Evolutionary conservation across 2,329 filamentous ascomycete genomes (phyloP).

Genomic region (Macrophomina pseudophaseolina): DNA sequence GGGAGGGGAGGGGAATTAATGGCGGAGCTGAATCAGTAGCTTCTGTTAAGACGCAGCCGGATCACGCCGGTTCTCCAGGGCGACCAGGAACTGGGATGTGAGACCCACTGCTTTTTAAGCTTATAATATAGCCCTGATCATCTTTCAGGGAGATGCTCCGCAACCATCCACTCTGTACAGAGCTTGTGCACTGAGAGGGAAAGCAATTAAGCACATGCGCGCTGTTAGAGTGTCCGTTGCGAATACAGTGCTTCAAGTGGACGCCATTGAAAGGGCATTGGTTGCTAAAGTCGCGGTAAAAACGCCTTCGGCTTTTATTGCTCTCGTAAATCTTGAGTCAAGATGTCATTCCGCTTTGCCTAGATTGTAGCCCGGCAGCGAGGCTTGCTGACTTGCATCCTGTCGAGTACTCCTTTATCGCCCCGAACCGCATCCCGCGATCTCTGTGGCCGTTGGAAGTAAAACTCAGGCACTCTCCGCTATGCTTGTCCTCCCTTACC

Average conservation of each 20-base stretch:
- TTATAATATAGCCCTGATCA: slow-evolving; percentile 13
- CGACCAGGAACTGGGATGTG: neutral
- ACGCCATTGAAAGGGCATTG: neutral
- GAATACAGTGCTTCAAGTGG: neutral
- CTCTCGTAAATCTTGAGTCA: slow-evolving; percentile 14
- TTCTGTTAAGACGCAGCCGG: slow-evolving; percentile 6
- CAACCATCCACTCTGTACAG: neutral
- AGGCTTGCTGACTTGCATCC: slow-evolving; percentile 8
- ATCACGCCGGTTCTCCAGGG: slow-evolving; percentile 1
- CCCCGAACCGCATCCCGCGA: slow-evolving; percentile 8
- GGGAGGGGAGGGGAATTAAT: neutral
- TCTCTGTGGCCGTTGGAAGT: neutral
- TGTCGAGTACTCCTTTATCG: neutral
- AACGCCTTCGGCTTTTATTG: neutral
- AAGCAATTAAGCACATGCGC: neutral
- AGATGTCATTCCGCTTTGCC: neutral
- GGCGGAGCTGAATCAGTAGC: slow-evolving; percentile 14
- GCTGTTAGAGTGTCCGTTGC: neutral
- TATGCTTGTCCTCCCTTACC: neutral
- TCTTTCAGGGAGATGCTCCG: neutral
- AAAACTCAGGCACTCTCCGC: neutral
- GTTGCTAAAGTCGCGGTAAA: neutral
- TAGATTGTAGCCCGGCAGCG: neutral
- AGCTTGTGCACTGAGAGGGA: neutral
- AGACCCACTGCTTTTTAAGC: slow-evolving; percentile 10